Base-by-base conservation (phyloP, 257 asterid species). In the Plantago major region DNA sequence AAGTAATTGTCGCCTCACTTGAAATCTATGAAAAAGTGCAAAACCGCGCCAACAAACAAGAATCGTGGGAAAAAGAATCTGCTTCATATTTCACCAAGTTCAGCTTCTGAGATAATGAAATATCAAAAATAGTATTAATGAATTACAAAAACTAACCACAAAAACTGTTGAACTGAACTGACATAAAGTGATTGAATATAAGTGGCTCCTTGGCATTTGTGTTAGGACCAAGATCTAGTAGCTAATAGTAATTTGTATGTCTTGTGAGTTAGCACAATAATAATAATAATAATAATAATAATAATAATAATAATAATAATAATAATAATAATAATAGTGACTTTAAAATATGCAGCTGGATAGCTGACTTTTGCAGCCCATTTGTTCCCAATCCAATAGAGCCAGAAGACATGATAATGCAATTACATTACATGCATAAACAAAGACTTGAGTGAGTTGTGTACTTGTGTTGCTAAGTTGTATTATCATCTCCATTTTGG, bases 341-440 rank as follows among this genome's bases (percentile, higher is more conserved):
- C 26, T 22, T 22, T 22, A 22, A 22, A n/a, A 22, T 63, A 69
- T 62, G 83, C 84, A 81, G 80, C 81, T 83, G 90, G 81, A 74
- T 42, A 17, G 70, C 78, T 78, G 81, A 74, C 82, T 82, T 42
- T 73, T 62, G 74, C 70, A 71, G 71, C 82, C 83, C 62, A 69
- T 70, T 66, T 58, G 42, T 19, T 46, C 63, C 64, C 66, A 63
- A 68, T 67, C 73, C 77, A 71, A 78, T 22, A 64, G 66, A 67
- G 62, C 28, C n/a, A 55, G 60, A 55, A 55, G 60, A 28, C 26
- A 56, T 37, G 11, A 15, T 33, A 5, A 22, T 17, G 61, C 60
- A 28, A 55, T 37, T 9, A 42, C 53, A 37, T 7, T 33, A 33
- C 40, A 50, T 26, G 48, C 18, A 11, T 57, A 44, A 6, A 66